phyloP scores from a whole-genome alignment of 805 yeast genomes.

The Yarrowia porcina region DNA sequence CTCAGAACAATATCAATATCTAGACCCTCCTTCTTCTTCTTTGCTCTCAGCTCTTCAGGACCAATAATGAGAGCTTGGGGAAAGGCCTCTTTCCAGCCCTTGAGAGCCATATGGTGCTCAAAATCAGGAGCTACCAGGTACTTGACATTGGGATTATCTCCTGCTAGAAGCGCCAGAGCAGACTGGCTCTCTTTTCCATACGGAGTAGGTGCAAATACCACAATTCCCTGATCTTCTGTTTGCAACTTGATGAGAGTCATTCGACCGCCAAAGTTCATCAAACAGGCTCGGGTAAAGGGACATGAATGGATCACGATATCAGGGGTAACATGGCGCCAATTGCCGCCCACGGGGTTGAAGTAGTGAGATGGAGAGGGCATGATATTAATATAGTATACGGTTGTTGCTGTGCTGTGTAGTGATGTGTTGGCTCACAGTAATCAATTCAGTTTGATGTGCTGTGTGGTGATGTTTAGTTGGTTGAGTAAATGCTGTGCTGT shows the following conservation, averaged over 20 bases:
- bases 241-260: slow-evolving; percentile 29
- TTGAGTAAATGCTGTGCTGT: neutral
- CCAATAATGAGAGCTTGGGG: slow-evolving; percentile 52
- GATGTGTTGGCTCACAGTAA: neutral
- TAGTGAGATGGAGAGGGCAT: slow-evolving; percentile 5
- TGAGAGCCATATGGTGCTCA: slow-evolving; percentile 64
- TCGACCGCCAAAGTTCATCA: slow-evolving; percentile 31
- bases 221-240: slow-evolving; percentile 27
- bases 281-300: slow-evolving; percentile 29
- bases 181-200: slow-evolving; percentile 31
- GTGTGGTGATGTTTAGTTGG: neutral
- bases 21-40: neutral
- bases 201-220: slow-evolving; percentile 31
- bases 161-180: slow-evolving; percentile 25
- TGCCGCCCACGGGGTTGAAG: slow-evolving; percentile 31
- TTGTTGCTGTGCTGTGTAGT: neutral
- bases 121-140: slow-evolving; percentile 56
- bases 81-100: slow-evolving; percentile 47
- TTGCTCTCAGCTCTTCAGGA: slow-evolving; percentile 39
- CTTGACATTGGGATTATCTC: slow-evolving; percentile 30
- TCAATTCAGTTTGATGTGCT: too few species aligned
- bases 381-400: neutral
- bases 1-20: slow-evolving; percentile 6
- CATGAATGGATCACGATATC: slow-evolving; percentile 31
- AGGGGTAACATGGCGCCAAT: slow-evolving; percentile 25